Percentiles rank a stretch among this genome's conserved stretches.
Evolutionary conservation across 495 filamentous ascomycete species (phyloP).

Genomic region (Monascus purpureus): DNA sequence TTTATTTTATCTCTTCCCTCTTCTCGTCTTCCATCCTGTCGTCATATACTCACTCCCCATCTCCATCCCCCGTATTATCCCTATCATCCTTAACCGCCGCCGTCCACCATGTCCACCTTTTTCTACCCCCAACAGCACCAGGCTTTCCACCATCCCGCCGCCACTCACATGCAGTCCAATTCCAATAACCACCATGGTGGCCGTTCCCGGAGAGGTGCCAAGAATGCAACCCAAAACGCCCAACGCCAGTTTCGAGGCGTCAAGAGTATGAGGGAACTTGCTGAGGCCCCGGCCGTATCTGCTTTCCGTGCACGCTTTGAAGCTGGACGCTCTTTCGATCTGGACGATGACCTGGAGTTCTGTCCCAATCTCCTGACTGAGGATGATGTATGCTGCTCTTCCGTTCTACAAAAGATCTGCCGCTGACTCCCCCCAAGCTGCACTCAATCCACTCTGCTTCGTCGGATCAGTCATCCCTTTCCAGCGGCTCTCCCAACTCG

Average conservation of each 20-base stretch:
- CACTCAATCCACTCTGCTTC: constrained; percentile 76
- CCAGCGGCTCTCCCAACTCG: constrained; percentile 86
- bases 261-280: constrained; percentile 77
- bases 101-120: constrained; percentile 60
- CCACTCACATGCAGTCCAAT: constrained; percentile 30
- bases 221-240: constrained; percentile 64
- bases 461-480: constrained; percentile 87
- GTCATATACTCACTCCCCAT: constrained; percentile 9
- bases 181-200: constrained; percentile 69
- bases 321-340: constrained; percentile 84
- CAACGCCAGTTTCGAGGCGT: constrained; percentile 76
- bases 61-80: constrained; percentile 10
- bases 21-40: constrained; percentile 8
- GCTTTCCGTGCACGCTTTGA: constrained; percentile 79
- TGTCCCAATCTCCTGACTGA: constrained; percentile 89
- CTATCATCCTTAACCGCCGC: constrained; percentile 6
- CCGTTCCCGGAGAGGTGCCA: constrained; percentile 75
- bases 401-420: constrained; percentile 2
- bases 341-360: constrained; percentile 95
- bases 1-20: constrained; percentile 16
- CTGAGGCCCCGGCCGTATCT: constrained; percentile 57
- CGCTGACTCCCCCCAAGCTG: constrained; percentile 36
- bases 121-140: constrained; percentile 54
- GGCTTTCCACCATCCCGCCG: constrained; percentile 34
- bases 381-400: constrained; percentile 55